phyloP scores from a whole-genome alignment of 768 basidiomycete species.

The Suillus spraguei region DNA sequence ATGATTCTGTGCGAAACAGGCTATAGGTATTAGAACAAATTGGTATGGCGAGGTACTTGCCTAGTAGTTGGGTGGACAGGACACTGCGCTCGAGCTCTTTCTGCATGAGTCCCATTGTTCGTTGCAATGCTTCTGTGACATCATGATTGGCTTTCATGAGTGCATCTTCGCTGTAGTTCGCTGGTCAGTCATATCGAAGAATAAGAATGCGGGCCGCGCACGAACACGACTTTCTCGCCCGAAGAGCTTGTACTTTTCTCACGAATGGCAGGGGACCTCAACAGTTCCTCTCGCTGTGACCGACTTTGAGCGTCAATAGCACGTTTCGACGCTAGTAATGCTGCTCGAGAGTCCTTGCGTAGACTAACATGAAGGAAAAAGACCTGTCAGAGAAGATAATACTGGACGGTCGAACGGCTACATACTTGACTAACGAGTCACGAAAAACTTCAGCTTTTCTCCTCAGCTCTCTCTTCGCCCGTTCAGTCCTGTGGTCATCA shows the following conservation, averaged over 20 bases:
- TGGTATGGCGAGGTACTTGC: constrained; percentile 40
- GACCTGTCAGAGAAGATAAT: constrained; percentile 7
- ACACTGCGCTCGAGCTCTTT: constrained; percentile 90
- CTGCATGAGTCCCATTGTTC: constrained; percentile 88
- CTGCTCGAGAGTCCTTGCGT: constrained; percentile 64
- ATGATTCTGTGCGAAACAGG: constrained; percentile 56
- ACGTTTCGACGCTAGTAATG: constrained; percentile 36
- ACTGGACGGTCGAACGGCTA: constrained; percentile 14
- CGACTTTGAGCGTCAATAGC: constrained; percentile 62
- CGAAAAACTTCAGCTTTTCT: constrained; percentile 52
- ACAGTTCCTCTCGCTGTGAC: constrained; percentile 62
- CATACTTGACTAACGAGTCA: constrained; percentile 53
- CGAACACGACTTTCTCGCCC: constrained; percentile 67
- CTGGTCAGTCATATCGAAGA: constrained; percentile 6
- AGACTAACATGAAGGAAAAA: constrained; percentile 41
- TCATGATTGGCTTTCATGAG: constrained; percentile 89
- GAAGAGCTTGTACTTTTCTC: constrained; percentile 42
- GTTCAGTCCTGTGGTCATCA: constrained; percentile 70
- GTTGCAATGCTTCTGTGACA: constrained; percentile 84
- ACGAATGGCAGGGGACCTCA: constrained; percentile 50
- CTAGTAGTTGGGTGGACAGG: constrained; percentile 82
- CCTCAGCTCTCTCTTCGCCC: constrained; percentile 49
- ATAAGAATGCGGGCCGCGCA: constrained; percentile 17
- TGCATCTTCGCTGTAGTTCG: constrained; percentile 67
- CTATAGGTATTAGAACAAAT: background rate